A percentile compares a stretch with the other conserved stretches of the same genome.
Conservation (phyloP, 2,329 filamentous ascomycete species). For the Colletotrichum zoysiae region DNA sequence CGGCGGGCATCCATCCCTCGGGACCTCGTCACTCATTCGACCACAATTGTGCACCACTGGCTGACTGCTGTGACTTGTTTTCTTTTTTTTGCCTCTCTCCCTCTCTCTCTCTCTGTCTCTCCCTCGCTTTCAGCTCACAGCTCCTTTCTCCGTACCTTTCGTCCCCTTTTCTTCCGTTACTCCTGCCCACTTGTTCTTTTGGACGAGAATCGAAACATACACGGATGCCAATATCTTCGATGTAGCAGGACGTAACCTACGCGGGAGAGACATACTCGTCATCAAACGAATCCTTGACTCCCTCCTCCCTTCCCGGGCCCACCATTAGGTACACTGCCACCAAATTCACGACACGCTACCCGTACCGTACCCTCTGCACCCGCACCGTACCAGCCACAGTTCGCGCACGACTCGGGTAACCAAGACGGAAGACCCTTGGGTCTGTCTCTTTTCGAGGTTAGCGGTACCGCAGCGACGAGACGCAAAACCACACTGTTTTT, state of each 20-base stretch:
- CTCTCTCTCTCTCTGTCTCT: constrained; percentile 4
- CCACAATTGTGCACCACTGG: constrained; percentile 29
- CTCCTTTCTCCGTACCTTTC: constrained; percentile 9
- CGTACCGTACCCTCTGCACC: constrained; percentile 2
- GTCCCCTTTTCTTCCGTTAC: constrained; percentile 1
- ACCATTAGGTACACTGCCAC: not conserved
- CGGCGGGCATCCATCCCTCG: constrained; percentile 40
- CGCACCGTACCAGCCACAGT: constrained; percentile 32
- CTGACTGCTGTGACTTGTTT: constrained; percentile 6
- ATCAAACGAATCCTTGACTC: constrained; percentile 22
- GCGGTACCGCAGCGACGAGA: constrained; percentile 33
- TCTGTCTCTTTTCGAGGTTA: constrained; percentile 23
- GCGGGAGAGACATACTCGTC: constrained; percentile 1
- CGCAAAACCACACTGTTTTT: constrained; percentile 32
- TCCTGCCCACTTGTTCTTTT: not conserved
- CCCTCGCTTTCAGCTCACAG: constrained; percentile 11
- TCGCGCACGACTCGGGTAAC: constrained; percentile 37
- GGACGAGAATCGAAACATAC: not conserved
- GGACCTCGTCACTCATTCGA: constrained; percentile 40
- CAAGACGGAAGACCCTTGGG: constrained; percentile 32
- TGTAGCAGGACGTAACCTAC: constrained; percentile 23
- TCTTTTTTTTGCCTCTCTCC: constrained; percentile 6
- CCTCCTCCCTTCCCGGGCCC: not conserved
- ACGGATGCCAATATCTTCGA: constrained; percentile 7
- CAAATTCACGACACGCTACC: not conserved